A percentile compares a stretch with the other conserved stretches of the same genome.
Conservation (phyloP, 1,284 basidiomycete species). For the Trametes hirsuta region DNA sequence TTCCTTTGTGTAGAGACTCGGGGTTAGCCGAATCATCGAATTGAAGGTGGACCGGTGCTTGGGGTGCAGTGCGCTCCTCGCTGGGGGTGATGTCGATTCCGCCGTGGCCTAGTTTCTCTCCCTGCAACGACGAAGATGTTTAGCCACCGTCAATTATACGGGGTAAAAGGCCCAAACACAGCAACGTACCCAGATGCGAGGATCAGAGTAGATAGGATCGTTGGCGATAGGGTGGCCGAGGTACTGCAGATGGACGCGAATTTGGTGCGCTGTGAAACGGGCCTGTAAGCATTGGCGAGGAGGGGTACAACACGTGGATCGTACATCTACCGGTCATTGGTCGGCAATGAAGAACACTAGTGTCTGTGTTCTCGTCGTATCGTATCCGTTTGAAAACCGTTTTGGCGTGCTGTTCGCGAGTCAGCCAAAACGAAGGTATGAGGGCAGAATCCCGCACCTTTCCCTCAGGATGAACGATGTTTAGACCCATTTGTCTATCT, state of each 20-base stretch:
- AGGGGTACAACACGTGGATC: background rate
- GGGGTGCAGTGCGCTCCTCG: conserved; percentile 64
- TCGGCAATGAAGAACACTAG: conserved; percentile 88
- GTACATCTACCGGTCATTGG: background rate
- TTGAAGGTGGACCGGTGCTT: conserved; percentile 56
- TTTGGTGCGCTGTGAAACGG: conserved; percentile 77
- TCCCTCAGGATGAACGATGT: conserved; percentile 92
- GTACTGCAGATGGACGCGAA: conserved; percentile 95
- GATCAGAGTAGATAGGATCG: conserved; percentile 84
- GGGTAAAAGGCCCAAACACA: background rate
- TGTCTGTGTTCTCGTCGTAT: conserved; percentile 84
- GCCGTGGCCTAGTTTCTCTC: conserved; percentile 74
- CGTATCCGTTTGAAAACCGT: conserved; percentile 88
- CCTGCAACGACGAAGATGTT: conserved; percentile 45
- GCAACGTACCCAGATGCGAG: conserved; percentile 75
- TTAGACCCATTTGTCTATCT: conserved; percentile 94
- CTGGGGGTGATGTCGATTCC: conserved; percentile 77
- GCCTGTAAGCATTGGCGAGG: background rate
- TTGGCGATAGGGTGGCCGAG: conserved; percentile 94
- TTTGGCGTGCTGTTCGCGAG: conserved; percentile 69
- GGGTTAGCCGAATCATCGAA: conserved; percentile 40
- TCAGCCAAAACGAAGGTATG: background rate
- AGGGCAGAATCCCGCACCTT: conserved; percentile 56
- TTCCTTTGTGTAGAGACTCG: conserved; percentile 32
- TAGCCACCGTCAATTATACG: background rate